Base-by-base conservation (phyloP, 345 rosid genomes). In the Rubroshorea leprosula region DNA sequence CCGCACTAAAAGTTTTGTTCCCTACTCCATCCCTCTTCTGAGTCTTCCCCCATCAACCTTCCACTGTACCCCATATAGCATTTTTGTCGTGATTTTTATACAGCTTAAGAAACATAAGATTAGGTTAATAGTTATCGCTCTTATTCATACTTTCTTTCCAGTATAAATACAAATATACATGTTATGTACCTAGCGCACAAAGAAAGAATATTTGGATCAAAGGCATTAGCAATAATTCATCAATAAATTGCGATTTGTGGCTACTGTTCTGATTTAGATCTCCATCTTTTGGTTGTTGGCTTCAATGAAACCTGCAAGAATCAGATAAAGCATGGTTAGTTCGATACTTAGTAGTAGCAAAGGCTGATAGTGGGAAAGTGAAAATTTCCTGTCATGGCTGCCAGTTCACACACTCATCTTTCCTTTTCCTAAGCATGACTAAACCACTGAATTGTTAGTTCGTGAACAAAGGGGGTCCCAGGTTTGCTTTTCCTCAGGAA, bases 281-380 rank as follows among this genome's bases (percentile, higher is more conserved):
- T 80, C 84, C 80, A 68, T 79, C 85, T 84, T 84, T 55, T 79
- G 57, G 73, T 74, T 65, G 51, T 68, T 23, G 43, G 69, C 78
- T 50, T 73, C 87, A 57, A 73, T 49, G 16, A 76, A 48, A 61
- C 82, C 91, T 85, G 85, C 79, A 71, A 18, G n/a, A 63, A 19
- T 38, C 5, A 47, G 23, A 24, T 19, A 1, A 21, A 38, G 7
- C 24, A 10, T 7, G 14, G 35, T 61, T 50, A 70, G 68, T 46
- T 39, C 61, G 39, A 31, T 56, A 49, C 58, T 56, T 35, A 29
- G n/a, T 0, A 35, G 5, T 12, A 11, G 44, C 35, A 29, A 29
- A 29, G 35, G 9, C n/a, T n/a, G 25, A n/a, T n/a, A n/a, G n/a
- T n/a, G n/a, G n/a, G n/a, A n/a, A 27, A 27, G 31, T 27, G 4